Evolutionary conservation across 495 filamentous ascomycete genomes (phyloP).

Genomic region (Aspergillus kassunensis): DNA sequence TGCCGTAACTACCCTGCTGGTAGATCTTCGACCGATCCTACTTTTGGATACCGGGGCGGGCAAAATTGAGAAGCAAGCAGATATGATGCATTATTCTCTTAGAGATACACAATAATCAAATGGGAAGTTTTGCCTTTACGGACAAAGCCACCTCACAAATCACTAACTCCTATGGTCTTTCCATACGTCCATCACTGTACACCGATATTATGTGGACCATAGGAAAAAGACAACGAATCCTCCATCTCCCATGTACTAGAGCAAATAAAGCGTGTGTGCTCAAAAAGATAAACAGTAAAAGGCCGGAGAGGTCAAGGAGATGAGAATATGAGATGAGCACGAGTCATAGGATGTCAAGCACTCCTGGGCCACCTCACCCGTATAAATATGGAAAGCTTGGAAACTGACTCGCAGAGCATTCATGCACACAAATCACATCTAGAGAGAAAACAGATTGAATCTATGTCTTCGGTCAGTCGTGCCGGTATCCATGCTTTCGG

Average conservation of each 20-base stretch:
- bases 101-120: constrained; percentile 10
- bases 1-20: too few species aligned
- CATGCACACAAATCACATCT: constrained; percentile 16
- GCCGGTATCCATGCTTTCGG: constrained; percentile 1
- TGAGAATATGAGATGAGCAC: constrained; percentile 12
- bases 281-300: constrained; percentile 5
- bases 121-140: constrained; percentile 15
- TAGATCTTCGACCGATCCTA: background rate
- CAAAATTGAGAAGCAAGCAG: background rate
- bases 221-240: constrained; percentile 14
- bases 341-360: constrained; percentile 9
- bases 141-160: constrained; percentile 19
- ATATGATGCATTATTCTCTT: constrained; percentile 7
- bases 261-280: background rate
- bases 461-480: constrained; percentile 3
- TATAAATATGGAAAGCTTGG: constrained; percentile 12
- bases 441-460: constrained; percentile 12
- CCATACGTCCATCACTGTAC: constrained; percentile 11
- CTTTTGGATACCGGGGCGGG: background rate
- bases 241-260: background rate
- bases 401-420: constrained; percentile 7
- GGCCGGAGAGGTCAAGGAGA: constrained; percentile 7
- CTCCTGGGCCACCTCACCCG: background rate
- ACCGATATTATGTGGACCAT: constrained; percentile 20
- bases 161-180: constrained; percentile 17